Conservation (phyloP, 2,329 filamentous ascomycete genomes). For the Rachicladosporium sp. region DNA sequence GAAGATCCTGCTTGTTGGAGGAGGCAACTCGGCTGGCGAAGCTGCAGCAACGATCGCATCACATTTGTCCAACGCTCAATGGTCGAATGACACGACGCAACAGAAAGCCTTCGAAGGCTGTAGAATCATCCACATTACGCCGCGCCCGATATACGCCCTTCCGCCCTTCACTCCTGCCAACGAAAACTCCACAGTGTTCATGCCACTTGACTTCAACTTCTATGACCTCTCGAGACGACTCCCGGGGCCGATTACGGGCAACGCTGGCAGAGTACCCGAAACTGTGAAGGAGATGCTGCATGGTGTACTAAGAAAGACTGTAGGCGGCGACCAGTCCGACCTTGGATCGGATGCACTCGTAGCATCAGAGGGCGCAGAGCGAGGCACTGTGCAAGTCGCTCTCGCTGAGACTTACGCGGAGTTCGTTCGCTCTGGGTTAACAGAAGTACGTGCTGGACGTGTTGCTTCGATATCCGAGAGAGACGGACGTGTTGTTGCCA, state of each 20-base stretch:
- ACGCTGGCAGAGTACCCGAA: slow-evolving; percentile 50
- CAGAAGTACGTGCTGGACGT: slow-evolving; percentile 28
- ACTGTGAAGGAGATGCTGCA: slow-evolving; percentile 30
- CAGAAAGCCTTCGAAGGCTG: slow-evolving; percentile 27
- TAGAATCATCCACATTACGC: slow-evolving; percentile 55
- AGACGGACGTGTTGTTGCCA: slow-evolving; percentile 5
- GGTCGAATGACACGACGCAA: slow-evolving; percentile 33
- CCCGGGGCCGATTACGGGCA: slow-evolving; percentile 45
- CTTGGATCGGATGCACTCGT: slow-evolving; percentile 15
- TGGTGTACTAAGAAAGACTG: slow-evolving; percentile 18
- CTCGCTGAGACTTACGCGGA: slow-evolving; percentile 62
- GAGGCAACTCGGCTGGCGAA: slow-evolving; percentile 74
- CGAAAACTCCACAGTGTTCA: slow-evolving; percentile 38
- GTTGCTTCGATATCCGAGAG: slow-evolving; percentile 10
- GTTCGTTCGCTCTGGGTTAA: slow-evolving; percentile 53
- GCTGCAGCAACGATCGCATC: slow-evolving; percentile 60
- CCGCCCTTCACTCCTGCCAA: slow-evolving; percentile 39
- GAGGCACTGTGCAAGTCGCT: slow-evolving; percentile 46
- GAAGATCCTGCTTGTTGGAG: slow-evolving; percentile 63
- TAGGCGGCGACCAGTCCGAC: slow-evolving; percentile 35
- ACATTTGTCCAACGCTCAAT: slow-evolving; percentile 52
- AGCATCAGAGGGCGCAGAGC: slow-evolving; percentile 6
- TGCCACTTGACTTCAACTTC: slow-evolving; percentile 60
- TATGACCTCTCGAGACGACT: slow-evolving; percentile 57
- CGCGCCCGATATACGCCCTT: slow-evolving; percentile 60